Base-by-base conservation (phyloP, 495 filamentous ascomycete species). In the Trichoderma virens region DNA sequence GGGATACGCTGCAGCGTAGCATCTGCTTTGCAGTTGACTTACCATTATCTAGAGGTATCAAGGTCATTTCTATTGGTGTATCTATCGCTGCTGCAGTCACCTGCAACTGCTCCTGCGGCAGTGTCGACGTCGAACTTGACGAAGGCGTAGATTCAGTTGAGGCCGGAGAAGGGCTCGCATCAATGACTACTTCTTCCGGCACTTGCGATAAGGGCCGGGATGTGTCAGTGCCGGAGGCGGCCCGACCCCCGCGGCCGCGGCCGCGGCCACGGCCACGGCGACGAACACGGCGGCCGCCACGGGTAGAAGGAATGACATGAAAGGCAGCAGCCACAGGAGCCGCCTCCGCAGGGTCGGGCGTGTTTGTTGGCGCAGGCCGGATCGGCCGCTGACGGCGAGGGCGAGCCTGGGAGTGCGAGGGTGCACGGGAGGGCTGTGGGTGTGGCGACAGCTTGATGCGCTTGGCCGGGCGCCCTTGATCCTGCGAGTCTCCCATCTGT, bases 371-470 rank as follows among this genome's bases (percentile, higher is more conserved):
- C 25, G 25, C 51, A 27, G 23, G 51, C 51, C n/a, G 18, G 11
- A 28, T 56, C 23, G 16, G 11, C 51, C 27, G 51, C 27, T 30
- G 51, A 30, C 7, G 51, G 25, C 11, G 11, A 56, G 51, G 51
- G 14, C 28, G 23, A 13, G 51, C 4, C 4, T 35, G 11, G 32
- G 32, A 35, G 32, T 5, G 5, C 32, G 32, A 35, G 32, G 4
- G 51, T 5, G 23, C 20, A n/a, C n/a, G 18, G 0, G 43, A 18
- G 1, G 51, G 51, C 51, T 27, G 51, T 16, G 51, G 51, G 23
- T 25, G 35, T 18, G 31, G 59, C 59, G 59, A 14, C 31, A 39
- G 31, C 59, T 61, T 61, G 59, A 61, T 18, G 59, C 59, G 59
- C 59, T 61, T 61, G n/a, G 59, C 30, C 18, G 59, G 59, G 31